Base-by-base conservation (phyloP, 2,329 filamentous ascomycete genomes). In the Epichloe aotearoae region DNA sequence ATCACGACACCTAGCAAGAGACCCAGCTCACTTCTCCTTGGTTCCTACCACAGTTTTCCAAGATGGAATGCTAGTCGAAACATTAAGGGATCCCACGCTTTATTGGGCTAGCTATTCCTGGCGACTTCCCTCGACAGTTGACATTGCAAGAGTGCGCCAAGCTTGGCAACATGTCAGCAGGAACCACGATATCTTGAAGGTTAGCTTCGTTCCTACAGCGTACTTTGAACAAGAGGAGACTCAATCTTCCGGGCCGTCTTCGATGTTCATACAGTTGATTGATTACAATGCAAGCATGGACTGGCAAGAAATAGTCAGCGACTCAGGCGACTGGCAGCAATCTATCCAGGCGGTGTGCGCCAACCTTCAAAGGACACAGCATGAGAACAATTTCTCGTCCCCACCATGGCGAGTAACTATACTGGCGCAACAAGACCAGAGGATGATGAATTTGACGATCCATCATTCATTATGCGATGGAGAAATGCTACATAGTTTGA, bases 381-480 rank as follows among this genome's bases (percentile, higher is more conserved):
- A 42, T 11, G 40, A 42, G 17, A 42, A 20, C 19, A 42, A 15
- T 19, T 42, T 42, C 14, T 38, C 30, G 43, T 20, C 12, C 14
- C 62, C 64, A 1, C 67, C 64, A 5, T 68, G 66, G 66, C 64
- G 64, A 5, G 59, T 69, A 8, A 64, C 66, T 4, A 54, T 69
- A 17, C 58, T 62, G 5, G 19, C 40, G 14, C 40, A 42, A 15
- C 55, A 62, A 11, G 56, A 57, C 8, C 57, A 59, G 1, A 41
- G 48, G 23, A 58, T 58, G 8, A 63, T 71, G 63, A 61, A 70
- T 47, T 43, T 70, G 15, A 67, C 61, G 4, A 58, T 81, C 6
- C 73, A 82, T 52, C 82, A 85, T 60, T 75, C 80, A 1, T 65
- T 84, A 2, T 83, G 83, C 54, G 82, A 85, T 66, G 79, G 77